A percentile compares a stretch with the other conserved stretches of the same genome.
phyloP scores from a whole-genome alignment of 495 filamentous ascomycete species.

The Thozetella sp. region DNA sequence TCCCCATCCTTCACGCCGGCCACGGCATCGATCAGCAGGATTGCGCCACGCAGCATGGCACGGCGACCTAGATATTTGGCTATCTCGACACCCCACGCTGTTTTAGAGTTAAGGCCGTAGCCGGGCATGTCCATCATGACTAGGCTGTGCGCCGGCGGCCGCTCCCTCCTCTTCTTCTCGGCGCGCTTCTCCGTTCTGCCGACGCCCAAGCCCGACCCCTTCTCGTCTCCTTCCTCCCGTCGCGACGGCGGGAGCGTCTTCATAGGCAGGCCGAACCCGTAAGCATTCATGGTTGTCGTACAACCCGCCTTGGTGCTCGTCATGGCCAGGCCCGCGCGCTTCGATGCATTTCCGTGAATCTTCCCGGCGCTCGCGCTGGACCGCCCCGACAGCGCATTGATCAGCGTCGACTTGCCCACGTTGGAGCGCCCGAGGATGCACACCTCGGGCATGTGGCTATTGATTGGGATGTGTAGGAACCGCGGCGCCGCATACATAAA shows the following conservation, averaged over 20 bases:
- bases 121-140: slow-evolving; percentile 90
- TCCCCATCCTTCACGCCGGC: slow-evolving; percentile 83
- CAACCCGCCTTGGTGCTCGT: slow-evolving; percentile 74
- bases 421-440: slow-evolving; percentile 77
- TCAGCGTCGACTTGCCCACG: slow-evolving; percentile 85
- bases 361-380: slow-evolving; percentile 17
- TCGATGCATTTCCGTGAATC: slow-evolving; percentile 19
- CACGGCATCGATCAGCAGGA: slow-evolving; percentile 78
- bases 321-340: slow-evolving; percentile 46
- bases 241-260: slow-evolving; percentile 9
- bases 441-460: slow-evolving; percentile 59
- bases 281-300: slow-evolving; percentile 84
- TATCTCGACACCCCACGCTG: slow-evolving; percentile 85
- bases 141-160: slow-evolving; percentile 56
- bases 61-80: slow-evolving; percentile 77
- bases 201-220: slow-evolving; percentile 3
- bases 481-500: slow-evolving; percentile 72
- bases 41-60: slow-evolving; percentile 77
- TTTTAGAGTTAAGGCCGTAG: slow-evolving; percentile 77
- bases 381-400: slow-evolving; percentile 78
- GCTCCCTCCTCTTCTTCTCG: slow-evolving; percentile 42
- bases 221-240: slow-evolving; percentile 15
- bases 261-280: slow-evolving; percentile 63
- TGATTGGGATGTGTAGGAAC: slow-evolving; percentile 67
- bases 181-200: background rate